Evolutionary conservation across 192 early-diverging fungal species (phyloP), one percentile per base, ranked within the genome.

Genomic region (Chytriomyces sp.): DNA sequence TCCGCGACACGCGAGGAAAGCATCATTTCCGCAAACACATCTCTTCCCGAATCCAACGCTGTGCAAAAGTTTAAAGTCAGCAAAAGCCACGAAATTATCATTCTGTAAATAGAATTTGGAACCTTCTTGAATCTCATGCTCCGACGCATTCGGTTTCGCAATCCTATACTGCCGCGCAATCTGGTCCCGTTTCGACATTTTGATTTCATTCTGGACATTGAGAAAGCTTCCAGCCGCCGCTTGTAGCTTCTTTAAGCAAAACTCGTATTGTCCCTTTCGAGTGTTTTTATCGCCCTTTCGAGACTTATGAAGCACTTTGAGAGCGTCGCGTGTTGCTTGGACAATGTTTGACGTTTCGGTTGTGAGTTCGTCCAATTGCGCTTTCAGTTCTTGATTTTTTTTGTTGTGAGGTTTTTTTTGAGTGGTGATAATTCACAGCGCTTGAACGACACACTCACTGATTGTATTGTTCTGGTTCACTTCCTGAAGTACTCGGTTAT

Each of bases 121-220:
- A 73, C 71, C 77, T 18, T 72, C 47, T 43, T 78, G 68, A 50
- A 78, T 72, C 47, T 78, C 77, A 43, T 53, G 45, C 9, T 78
- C 69, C 23, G 23, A 48, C 16, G 77, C 77, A 50, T 78, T 61
- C 45, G 77, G 77, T 24, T 44, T 78, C 47, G 69, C 77, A 46
- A 78, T 78, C 1, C 69, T 0, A 35, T 78, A 78, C 61, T 78
- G 69, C 6, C 77, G 53, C 49, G 77, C 77, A 78, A 78, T 71
- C 47, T 72, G 77, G 26, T 70, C 77, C 20, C 69, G 50, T 62
- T 63, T 50, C 62, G 24, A 44, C 50, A 64, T 9, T 62, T 70
- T 72, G 50, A 78, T 68, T 44, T 78, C 61, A 50, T 62, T 65
- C 60, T 78, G 53, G 6, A 78, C 77, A 13, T 47, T 10, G 18